Evolutionary conservation across 192 early-diverging fungal genomes (phyloP).

Genomic region (Linnemannia elongata): DNA sequence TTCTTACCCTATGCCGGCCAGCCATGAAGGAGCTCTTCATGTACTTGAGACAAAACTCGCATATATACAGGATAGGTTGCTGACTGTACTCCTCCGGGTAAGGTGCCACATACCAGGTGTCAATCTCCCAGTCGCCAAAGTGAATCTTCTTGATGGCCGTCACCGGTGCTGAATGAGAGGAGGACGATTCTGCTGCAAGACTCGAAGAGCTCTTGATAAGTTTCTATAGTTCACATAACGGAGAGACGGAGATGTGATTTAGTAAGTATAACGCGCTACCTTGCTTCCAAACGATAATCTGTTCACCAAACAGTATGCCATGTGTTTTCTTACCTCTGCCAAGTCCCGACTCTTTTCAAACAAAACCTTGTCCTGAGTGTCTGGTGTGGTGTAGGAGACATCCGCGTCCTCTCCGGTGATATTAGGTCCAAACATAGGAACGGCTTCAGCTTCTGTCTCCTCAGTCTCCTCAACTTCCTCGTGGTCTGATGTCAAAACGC

Average conservation of each 20-base stretch:
- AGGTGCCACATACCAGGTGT: slow-evolving; percentile 96
- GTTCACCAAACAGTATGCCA: background rate
- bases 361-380: slow-evolving; percentile 59
- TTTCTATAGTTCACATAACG: background rate
- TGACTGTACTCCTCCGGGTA: slow-evolving; percentile 98
- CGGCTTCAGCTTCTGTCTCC: slow-evolving; percentile 36
- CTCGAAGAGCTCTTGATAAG: slow-evolving; percentile 4
- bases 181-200: slow-evolving; percentile 20
- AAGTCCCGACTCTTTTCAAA: slow-evolving; percentile 67
- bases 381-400: slow-evolving; percentile 66
- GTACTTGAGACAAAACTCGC: slow-evolving; percentile 98
- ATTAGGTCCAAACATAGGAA: slow-evolving; percentile 60
- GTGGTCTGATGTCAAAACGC: background rate
- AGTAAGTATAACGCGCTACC: background rate
- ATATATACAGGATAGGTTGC: slow-evolving; percentile 84
- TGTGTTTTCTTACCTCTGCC: slow-evolving; percentile 45
- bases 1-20: slow-evolving; percentile 79
- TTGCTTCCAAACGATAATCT: background rate
- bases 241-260: background rate
- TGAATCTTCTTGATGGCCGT: slow-evolving; percentile 79
- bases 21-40: slow-evolving; percentile 92
- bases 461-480: slow-evolving; percentile 29
- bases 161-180: slow-evolving; percentile 31
- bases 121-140: slow-evolving; percentile 87
- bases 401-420: slow-evolving; percentile 67